Evolutionary conservation across 208 protist genomes (phyloP).

Genomic region (Crithidia sp.): DNA sequence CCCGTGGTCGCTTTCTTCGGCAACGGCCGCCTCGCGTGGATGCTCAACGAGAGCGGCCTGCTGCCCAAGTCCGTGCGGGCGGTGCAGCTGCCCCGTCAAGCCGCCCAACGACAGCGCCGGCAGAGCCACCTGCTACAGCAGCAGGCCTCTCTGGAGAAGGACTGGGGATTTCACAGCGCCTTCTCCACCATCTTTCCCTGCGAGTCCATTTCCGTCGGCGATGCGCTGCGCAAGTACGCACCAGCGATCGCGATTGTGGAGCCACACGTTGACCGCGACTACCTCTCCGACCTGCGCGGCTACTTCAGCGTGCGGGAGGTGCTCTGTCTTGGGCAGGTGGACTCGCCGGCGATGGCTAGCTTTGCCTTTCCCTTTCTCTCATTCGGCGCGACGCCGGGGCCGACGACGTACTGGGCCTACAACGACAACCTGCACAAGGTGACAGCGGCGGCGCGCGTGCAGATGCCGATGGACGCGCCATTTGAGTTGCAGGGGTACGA

Average conservation of each 20-base stretch:
- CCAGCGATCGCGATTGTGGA: constrained; percentile 71
- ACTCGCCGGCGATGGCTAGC: constrained; percentile 76
- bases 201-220: constrained; percentile 54
- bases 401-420: constrained; percentile 75
- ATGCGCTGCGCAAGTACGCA: constrained; percentile 65
- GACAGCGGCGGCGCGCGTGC: constrained; percentile 42
- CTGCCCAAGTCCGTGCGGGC: constrained; percentile 38
- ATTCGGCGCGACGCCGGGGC: constrained; percentile 74
- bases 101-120: constrained; percentile 30
- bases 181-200: constrained; percentile 55
- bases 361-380: constrained; percentile 74
- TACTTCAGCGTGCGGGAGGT: constrained; percentile 79
- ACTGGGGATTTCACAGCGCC: constrained; percentile 26
- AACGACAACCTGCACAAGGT: constrained; percentile 71
- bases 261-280: constrained; percentile 80
- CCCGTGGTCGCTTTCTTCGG: constrained; percentile 73
- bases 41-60: constrained; percentile 55
- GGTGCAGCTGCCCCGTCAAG: constrained; percentile 54
- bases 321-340: constrained; percentile 59
- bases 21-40: constrained; percentile 69
- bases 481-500: constrained; percentile 68
- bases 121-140: constrained; percentile 36
- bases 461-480: constrained; percentile 77
- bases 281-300: constrained; percentile 66
- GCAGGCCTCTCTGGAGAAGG: constrained; percentile 18